Evolutionary conservation across 225 moss, liverwort and hornwort species (phyloP), one percentile per base, ranked within the genome.

Genomic region (Rhytidiadelphus loreus): DNA sequence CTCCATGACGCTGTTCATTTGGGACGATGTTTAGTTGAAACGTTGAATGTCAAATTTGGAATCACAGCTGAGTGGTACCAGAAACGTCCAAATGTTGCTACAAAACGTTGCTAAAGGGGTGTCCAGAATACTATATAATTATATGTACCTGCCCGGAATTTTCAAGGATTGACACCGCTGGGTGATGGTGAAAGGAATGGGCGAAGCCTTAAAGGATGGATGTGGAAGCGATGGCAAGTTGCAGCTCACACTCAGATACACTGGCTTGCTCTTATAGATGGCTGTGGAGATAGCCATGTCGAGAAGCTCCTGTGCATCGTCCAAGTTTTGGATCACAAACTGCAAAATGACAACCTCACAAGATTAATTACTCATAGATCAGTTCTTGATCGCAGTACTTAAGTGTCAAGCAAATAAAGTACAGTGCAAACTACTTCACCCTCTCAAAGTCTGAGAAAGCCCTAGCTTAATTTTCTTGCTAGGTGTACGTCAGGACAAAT

Each of bases 181-280:
- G 14, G 76, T 76, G 23, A 76, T 53, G 33, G 3, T 14, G 53
- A 1, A 76, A 53, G 53, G 76, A 76, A 52, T 76, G 85, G n/a
- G 91, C 83, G 86, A 41, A 59, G 87, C 86, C 85, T 91, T 88
- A 81, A 96, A 98, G 89, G 92, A 94, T 22, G 95, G 94, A 86
- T 98, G 94, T 22, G 88, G 93, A 78, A 96, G 68, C 52, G 92
- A 89, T 30, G 97, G 90, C 90, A 98, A 87, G 70, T 96, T 96
- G 95, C 97, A 98, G 89, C 97, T 95, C 86, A 96, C 87, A 64
- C 96, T 98, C 56, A 98, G 89, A 80, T 98, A 98, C 84, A 98
- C 96, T 30, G 96, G 97, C 85, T 97, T 97, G 92, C 96, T 96
- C 84, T 95, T 88, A 18, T 66, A 78, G 71, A 96, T 87, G 46